Base-by-base conservation (phyloP, 345 rosid species). In the Arabis alpina region DNA sequence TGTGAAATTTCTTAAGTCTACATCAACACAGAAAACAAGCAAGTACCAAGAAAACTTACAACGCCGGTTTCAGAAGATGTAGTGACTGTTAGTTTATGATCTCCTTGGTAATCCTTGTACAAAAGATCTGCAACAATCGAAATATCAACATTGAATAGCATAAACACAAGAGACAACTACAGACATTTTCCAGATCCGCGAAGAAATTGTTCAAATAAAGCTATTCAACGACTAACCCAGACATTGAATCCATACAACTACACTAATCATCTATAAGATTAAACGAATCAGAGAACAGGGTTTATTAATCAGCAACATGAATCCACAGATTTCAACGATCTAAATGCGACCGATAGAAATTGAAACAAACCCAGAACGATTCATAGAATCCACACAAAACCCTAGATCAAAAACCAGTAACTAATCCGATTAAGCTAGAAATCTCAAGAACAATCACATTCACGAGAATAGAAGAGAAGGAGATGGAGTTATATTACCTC, bases 51-150 rank as follows among this genome's bases (percentile, higher is more conserved):
- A 50, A 47, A 61, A 85, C 93, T 82, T 74, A 95, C 98, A 72
- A 88, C 90, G 50, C 99, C 97, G 54, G 88, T 80, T 2, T 97
- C 73, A 66, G 98, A 89, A 66, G 53, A 87, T 9, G 98, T 95
- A 25, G 96, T 84, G 81, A 95, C 15, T 74, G 84, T 86, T 88
- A 95, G 80, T 82, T 90, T 91, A 63, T 95, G 92, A 80, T 92
- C 99, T 45, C 74, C 82, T 83, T 92, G 98, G 77, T 95, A 90
- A 65, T 92, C 98, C 89, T 72, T 95, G 93, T 88, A 82, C 25
- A 92, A 79, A 64, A 89, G 93, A 88, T 94, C 98, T 93, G 23
- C 23, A 19, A 19, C 23, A 19, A 19, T 19, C 23, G 23, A 19
- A 19, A 19, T 19, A 19, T 19, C 23, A 19, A 19, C 23, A 19